These are phyloP conservation scores for Lotus japonicus DNA, from an alignment of 306 rosid genomes.

Conservation along the genomic window DNA sequence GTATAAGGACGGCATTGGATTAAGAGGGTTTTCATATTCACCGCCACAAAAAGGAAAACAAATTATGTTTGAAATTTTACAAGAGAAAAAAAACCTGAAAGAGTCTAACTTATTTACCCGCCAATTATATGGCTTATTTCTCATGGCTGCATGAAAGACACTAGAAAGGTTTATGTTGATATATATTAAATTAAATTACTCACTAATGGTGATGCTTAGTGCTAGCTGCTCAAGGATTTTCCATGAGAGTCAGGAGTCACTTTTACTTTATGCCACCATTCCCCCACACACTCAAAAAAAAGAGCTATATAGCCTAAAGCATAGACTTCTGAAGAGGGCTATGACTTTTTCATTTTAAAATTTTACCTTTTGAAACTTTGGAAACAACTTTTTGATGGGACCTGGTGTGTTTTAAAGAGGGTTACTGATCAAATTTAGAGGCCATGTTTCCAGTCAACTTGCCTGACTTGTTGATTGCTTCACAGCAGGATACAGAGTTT, in stretches of 20 bases:
- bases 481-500: constrained; percentile 25
- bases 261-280: not conserved
- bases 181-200: not conserved
- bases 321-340: constrained; percentile 1
- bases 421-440: not conserved
- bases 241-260: not conserved
- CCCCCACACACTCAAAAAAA: not conserved
- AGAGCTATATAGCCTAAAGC: constrained; percentile 1
- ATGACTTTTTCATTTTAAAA: constrained; percentile 6
- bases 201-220: not conserved
- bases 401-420: not conserved
- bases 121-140: not conserved
- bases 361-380: not conserved
- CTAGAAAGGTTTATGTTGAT: not conserved
- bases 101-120: not conserved
- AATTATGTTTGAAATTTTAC: too few species aligned
- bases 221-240: not conserved
- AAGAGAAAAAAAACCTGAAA: constrained; percentile 16
- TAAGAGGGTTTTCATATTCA: too few species aligned
- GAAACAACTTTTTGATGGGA: constrained; percentile 1
- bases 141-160: constrained; percentile 8
- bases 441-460: constrained; percentile 12
- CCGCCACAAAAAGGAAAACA: too few species aligned
- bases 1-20: too few species aligned
- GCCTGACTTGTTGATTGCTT: constrained; percentile 15